Evolutionary conservation across 352 stramenopile species (phyloP).

Genomic region (Phytophthora pluvialis): DNA sequence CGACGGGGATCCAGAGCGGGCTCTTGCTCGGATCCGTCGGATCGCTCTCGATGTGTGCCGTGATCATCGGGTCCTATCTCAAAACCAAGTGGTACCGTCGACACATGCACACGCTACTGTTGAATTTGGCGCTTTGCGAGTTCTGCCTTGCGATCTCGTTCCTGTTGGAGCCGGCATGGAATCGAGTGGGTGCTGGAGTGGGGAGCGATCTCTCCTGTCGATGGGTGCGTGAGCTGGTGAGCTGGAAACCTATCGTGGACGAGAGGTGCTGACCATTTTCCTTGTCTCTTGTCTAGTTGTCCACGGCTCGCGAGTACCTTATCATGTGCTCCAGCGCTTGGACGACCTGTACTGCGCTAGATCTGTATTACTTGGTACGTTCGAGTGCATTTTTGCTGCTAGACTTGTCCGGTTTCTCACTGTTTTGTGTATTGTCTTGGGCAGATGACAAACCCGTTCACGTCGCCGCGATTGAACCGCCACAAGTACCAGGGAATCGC

Average conservation of each 20-base stretch:
- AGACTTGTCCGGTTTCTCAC: background rate
- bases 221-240: slow-evolving; percentile 41
- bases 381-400: background rate
- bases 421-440: slow-evolving; percentile 7
- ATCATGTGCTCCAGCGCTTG: slow-evolving; percentile 79
- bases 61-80: slow-evolving; percentile 59
- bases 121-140: slow-evolving; percentile 70
- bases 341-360: slow-evolving; percentile 74
- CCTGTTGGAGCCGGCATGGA: slow-evolving; percentile 71
- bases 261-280: too few species aligned
- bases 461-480: slow-evolving; percentile 72
- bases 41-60: slow-evolving; percentile 62
- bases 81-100: slow-evolving; percentile 61
- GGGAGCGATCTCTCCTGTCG: slow-evolving; percentile 45
- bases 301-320: slow-evolving; percentile 69
- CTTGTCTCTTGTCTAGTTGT: slow-evolving; percentile 40
- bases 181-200: slow-evolving; percentile 42
- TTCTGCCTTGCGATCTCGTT: slow-evolving; percentile 74
- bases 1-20: slow-evolving; percentile 62
- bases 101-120: slow-evolving; percentile 76
- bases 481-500: slow-evolving; percentile 68
- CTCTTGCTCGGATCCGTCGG: slow-evolving; percentile 68
- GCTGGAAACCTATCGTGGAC: too few species aligned
- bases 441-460: slow-evolving; percentile 84
- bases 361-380: slow-evolving; percentile 74